Evolutionary conservation across 805 yeast genomes (phyloP).

Genomic region (Debaryomyces castellii): DNA sequence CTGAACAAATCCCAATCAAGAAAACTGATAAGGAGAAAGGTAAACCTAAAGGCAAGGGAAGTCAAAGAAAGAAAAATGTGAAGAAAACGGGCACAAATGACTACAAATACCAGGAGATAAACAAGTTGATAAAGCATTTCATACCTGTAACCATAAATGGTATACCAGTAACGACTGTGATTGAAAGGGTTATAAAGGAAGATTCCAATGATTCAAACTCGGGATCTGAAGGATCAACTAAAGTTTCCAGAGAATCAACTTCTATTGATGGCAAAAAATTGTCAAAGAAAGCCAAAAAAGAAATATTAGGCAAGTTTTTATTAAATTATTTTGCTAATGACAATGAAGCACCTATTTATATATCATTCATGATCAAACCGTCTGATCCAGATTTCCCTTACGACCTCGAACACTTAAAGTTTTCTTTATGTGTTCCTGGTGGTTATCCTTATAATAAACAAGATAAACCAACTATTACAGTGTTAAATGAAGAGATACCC

Average conservation of each 20-base stretch:
- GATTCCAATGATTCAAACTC: background rate
- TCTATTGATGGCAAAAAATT: background rate
- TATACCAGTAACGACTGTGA: constrained; percentile 10
- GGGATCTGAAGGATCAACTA: constrained; percentile 4
- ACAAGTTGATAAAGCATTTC: constrained; percentile 28
- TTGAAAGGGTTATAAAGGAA: background rate
- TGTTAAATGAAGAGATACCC: constrained; percentile 68
- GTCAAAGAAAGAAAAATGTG: constrained; percentile 2
- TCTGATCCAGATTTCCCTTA: constrained; percentile 75
- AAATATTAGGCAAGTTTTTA: constrained; percentile 15
- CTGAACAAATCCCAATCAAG: background rate
- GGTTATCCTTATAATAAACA: constrained; percentile 48
- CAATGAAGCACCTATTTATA: constrained; percentile 26
- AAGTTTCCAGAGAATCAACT: background rate
- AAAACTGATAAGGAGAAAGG: constrained; percentile 2
- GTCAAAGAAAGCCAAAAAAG: constrained; percentile 4
- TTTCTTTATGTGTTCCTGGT: constrained; percentile 55
- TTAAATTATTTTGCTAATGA: constrained; percentile 16
- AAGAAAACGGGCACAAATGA: constrained; percentile 15
- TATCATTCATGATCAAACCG: constrained; percentile 50
- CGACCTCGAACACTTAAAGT: constrained; percentile 52
- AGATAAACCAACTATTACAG: constrained; percentile 49
- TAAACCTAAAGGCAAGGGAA: background rate
- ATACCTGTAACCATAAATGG: constrained; percentile 41
- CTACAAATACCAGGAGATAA: constrained; percentile 28